Evolutionary conservation across 768 basidiomycete species (phyloP).

Genomic region (Leccinellum albellum): DNA sequence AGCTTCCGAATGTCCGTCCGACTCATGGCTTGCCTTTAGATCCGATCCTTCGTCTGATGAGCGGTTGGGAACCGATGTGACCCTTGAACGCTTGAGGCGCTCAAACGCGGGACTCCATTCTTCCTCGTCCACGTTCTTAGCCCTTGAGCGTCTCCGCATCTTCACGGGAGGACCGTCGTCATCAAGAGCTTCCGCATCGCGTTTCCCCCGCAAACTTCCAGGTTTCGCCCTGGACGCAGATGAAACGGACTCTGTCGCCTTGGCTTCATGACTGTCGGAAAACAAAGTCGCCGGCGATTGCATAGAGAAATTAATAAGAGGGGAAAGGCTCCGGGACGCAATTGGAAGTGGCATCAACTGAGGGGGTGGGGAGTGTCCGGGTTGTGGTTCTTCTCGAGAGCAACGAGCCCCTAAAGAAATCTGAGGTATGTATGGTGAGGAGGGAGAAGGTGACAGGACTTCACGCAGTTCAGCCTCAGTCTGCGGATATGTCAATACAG

Average conservation of each 20-base stretch:
- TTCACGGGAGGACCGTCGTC: constrained; percentile 3
- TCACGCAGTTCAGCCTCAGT: background rate
- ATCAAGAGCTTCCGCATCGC: background rate
- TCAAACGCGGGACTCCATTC: constrained; percentile 16
- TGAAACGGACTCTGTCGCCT: background rate
- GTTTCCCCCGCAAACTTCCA: constrained; percentile 10
- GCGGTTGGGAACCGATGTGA: background rate
- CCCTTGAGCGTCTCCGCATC: constrained; percentile 8
- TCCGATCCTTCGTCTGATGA: background rate
- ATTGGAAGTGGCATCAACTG: constrained; percentile 15
- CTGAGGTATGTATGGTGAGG: background rate
- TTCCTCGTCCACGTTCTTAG: constrained; percentile 17
- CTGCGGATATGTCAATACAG: background rate
- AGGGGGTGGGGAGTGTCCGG: background rate
- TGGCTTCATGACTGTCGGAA: background rate
- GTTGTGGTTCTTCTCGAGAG: background rate
- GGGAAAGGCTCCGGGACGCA: constrained; percentile 2
- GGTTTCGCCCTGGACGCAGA: background rate
- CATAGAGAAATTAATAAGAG: background rate
- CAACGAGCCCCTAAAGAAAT: background rate
- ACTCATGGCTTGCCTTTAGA: background rate
- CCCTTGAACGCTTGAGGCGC: constrained; percentile 5
- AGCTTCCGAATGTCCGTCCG: background rate
- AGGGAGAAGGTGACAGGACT: background rate
- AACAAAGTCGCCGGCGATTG: background rate